These are phyloP conservation scores for Zygotorulaspora danielsina DNA, from an alignment of 805 yeast genomes.

Conservation along the genomic window DNA sequence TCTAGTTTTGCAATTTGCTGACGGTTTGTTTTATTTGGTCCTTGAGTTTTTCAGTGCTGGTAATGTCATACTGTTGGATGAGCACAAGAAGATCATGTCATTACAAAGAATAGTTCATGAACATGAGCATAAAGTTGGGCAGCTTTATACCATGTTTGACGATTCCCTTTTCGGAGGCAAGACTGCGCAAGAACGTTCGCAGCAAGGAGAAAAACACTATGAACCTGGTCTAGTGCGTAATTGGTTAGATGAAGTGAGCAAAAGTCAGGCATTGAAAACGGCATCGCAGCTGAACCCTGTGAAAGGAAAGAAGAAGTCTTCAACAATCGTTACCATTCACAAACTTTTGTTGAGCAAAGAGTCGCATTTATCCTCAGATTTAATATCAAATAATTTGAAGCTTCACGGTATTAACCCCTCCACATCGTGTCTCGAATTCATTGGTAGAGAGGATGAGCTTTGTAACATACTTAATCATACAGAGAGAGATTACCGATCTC, in stretches of 20 bases:
- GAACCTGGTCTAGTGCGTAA: constrained; percentile 18
- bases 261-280: constrained; percentile 1
- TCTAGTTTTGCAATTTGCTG: constrained; percentile 79
- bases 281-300: constrained; percentile 11
- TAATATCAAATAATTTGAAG: constrained; percentile 57
- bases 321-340: constrained; percentile 56
- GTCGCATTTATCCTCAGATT: constrained; percentile 73
- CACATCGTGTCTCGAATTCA: constrained; percentile 32
- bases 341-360: constrained; percentile 64
- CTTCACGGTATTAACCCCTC: constrained; percentile 47
- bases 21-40: constrained; percentile 71
- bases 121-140: constrained; percentile 69
- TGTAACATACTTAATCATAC: constrained; percentile 45
- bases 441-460: constrained; percentile 33
- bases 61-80: constrained; percentile 73
- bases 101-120: constrained; percentile 77
- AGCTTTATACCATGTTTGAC: constrained; percentile 60
- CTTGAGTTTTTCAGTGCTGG: constrained; percentile 96
- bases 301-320: constrained; percentile 33
- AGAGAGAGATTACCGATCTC: constrained; percentile 39
- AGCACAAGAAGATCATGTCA: constrained; percentile 59
- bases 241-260: constrained; percentile 31
- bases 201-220: constrained; percentile 9
- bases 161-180: constrained; percentile 39
- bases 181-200: constrained; percentile 6